Percentiles rank a stretch among this genome's conserved stretches.
Evolutionary conservation across 1,284 basidiomycete genomes (phyloP).

Genomic region (Fomitopsis pinicola): DNA sequence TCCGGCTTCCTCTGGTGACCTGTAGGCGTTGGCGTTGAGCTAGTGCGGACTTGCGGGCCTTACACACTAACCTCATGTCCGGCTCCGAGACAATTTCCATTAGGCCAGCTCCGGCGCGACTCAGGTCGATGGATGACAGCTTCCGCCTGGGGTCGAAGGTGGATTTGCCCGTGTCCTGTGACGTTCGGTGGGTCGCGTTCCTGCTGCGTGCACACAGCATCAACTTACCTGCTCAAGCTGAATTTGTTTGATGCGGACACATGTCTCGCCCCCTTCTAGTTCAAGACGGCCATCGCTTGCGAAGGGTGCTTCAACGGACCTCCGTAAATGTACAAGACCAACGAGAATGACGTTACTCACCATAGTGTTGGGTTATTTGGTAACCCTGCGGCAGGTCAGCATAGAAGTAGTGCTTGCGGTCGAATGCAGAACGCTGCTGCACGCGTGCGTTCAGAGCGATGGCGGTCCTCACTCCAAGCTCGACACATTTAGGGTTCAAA

Average conservation of each 20-base stretch:
- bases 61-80: slow-evolving; percentile 68
- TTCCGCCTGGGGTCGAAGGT: slow-evolving; percentile 56
- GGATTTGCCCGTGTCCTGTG: slow-evolving; percentile 92
- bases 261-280: slow-evolving; percentile 39
- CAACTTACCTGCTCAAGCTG: slow-evolving; percentile 87
- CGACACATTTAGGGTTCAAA: slow-evolving; percentile 77
- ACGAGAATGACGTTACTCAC: slow-evolving; percentile 35
- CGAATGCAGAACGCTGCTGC: slow-evolving; percentile 78
- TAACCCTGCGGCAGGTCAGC: slow-evolving; percentile 92
- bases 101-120: slow-evolving; percentile 84
- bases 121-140: slow-evolving; percentile 79
- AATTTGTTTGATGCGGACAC: slow-evolving; percentile 86
- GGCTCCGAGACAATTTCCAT: slow-evolving; percentile 98
- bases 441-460: slow-evolving; percentile 77
- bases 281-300: slow-evolving; percentile 67
- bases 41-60: not conserved
- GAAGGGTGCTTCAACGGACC: slow-evolving; percentile 58
- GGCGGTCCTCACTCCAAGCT: slow-evolving; percentile 79
- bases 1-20: slow-evolving; percentile 88
- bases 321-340: not conserved
- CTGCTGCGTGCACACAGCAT: not conserved
- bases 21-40: slow-evolving; percentile 23
- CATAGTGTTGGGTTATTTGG: slow-evolving; percentile 96
- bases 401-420: slow-evolving; percentile 99
- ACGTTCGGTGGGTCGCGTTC: not conserved